Base-by-base conservation (phyloP, 805 yeast species). In the Saccharomycopsis fodiens region DNA sequence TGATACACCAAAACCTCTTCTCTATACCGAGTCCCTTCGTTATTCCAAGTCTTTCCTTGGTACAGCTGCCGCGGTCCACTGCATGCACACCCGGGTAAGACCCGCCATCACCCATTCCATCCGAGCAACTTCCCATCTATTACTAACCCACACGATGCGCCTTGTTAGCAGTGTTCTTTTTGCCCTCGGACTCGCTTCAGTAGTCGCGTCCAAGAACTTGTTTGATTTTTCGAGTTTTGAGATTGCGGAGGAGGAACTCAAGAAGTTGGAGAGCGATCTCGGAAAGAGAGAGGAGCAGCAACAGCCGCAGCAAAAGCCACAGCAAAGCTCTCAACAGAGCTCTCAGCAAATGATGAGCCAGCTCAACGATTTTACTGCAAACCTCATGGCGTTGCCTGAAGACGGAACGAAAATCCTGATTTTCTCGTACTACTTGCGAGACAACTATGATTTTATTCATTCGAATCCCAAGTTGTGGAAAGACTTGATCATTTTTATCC, bases 371-470 rank as follows among this genome's bases (percentile, higher is more conserved):
- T 39, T 39, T 8, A 21, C 23, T 17, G 19, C 38, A 20, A 32
- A 41, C 17, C 21, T 32, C 12, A 15, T 20, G 8, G 20, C 44
- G 12, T 41, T 41, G 8, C 15, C 15, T 13, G 31, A 20, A 22
- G 36, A 59, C 12, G 36, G 5, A 6, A 32, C 56, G 13, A 70
- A 72, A 17, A 69, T 83, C 36, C 69, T 82, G 13, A 70, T 85
- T 6, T 82, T 85, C 59, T 72, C 87, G 2, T 73, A 79, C 1
- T 84, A 85, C 58, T 63, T 82, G n/a, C 72, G 95, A 48, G 85
- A 82, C 54, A 69, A 76, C 56, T 63, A 70, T 13, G 71, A 66
- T 10, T 57, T 82, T 22, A 69, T 74, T 23, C 46, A 56, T 16
- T 68, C 71, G 51, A 78, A 73, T 48, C 61, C 68, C 47, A 59